A percentile compares a stretch with the other conserved stretches of the same genome.
These are phyloP conservation scores for Lichina pygmaea DNA, from an alignment of 495 filamentous ascomycete genomes.

Conservation along the genomic window DNA sequence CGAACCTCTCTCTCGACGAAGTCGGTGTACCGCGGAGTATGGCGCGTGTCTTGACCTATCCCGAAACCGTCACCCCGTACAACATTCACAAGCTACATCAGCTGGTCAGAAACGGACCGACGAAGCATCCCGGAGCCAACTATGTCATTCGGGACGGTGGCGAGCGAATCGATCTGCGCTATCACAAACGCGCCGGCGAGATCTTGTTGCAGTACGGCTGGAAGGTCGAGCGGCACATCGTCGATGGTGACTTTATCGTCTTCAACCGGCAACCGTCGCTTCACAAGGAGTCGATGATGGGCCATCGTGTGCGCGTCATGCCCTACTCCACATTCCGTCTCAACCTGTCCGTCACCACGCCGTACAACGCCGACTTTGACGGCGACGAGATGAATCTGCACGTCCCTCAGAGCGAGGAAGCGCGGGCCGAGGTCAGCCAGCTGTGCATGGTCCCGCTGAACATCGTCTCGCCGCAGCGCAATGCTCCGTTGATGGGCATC, in stretches of 20 bases:
- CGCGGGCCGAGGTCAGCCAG: conserved; percentile 72
- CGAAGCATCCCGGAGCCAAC: conserved; percentile 78
- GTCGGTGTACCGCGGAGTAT: conserved; percentile 84
- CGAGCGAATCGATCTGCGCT: conserved; percentile 76
- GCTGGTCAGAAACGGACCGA: conserved; percentile 78
- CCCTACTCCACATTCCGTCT: conserved; percentile 95
- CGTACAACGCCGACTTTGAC: conserved; percentile 99
- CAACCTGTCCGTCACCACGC: conserved; percentile 89
- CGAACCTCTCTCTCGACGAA: conserved; percentile 83
- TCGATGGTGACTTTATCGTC: conserved; percentile 90
- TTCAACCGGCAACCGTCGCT: conserved; percentile 98
- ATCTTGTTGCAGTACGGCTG: conserved; percentile 80
- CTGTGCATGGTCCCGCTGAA: conserved; percentile 92
- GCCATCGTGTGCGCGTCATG: conserved; percentile 90
- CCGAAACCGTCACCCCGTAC: conserved; percentile 91
- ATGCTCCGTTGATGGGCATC: conserved; percentile 96
- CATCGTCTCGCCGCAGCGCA: conserved; percentile 93
- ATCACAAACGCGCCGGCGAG: conserved; percentile 59
- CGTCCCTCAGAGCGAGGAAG: conserved; percentile 91
- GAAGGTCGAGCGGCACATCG: conserved; percentile 91
- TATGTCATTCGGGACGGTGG: conserved; percentile 85
- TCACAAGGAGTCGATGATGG: conserved; percentile 99
- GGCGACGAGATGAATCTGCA: conserved; percentile 99
- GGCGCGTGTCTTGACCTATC: conserved; percentile 74
- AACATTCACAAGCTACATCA: conserved; percentile 81